Evolutionary conservation across 1,139 yeast species (phyloP), one percentile per base, ranked within the genome.

Genomic region (Suhomyces bolitotheri): DNA sequence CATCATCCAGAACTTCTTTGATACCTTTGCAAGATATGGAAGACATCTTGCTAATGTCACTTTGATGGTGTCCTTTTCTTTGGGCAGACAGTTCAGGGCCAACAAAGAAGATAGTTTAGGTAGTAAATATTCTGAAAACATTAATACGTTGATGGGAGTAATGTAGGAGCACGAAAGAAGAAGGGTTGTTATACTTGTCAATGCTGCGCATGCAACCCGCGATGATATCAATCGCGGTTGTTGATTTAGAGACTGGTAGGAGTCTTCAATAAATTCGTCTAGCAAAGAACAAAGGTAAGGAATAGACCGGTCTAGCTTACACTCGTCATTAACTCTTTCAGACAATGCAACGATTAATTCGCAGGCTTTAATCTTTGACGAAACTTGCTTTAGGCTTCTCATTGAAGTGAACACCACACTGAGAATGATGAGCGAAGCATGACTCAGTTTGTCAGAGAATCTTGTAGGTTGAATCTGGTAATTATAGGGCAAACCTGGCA

Each of bases 111-210:
- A 64, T 4, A 92, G 54, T 39, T 84, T 75, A 0, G 97, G 97
- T 10, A 88, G 56, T 15, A 92, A 66, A 53, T 88, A 92, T 49
- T 90, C 96, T 0, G 89, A 78, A 51, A 88, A 87, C 7, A 89
- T 63, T 29, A 79, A 73, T 15, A 78, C 82, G 53, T 92, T 90
- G 22, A 88, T 73, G 0, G 94, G 87, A 0, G 86, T 80, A 12
- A 89, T 71, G 2, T 73, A 71, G n/a, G 78, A 76, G 32, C 90
- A 83, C 38, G 84, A 69, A 16, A 69, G 60, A 12, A 89, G 56
- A 7, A 92, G 60, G 22, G 86, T 87, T 0, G 85, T 73, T 19
- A 80, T 54, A 1, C 78, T 60, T 35, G 71, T 65, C n/a, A 85
- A 48, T 0, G 88, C 80, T 11, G 70, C 58, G 5, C 78, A 73